Percentiles rank a stretch among this genome's conserved stretches.
Evolutionary conservation across 352 stramenopile genomes (phyloP).

Genomic region (Phytophthora sansomeana): DNA sequence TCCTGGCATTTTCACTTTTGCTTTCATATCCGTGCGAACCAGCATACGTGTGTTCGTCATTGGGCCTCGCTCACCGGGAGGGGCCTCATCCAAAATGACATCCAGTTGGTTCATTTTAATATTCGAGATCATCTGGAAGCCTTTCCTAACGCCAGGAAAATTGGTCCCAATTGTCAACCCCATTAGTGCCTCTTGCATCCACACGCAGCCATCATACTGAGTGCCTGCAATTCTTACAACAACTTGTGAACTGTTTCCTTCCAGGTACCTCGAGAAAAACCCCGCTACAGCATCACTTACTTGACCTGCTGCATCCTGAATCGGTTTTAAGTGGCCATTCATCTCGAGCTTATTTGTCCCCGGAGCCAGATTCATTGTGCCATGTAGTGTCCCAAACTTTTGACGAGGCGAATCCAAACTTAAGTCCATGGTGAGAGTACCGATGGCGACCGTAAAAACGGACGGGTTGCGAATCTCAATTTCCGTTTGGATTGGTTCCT

Average conservation of each 20-base stretch:
- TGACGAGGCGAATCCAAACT: slow-evolving; percentile 42
- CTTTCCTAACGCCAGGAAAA: slow-evolving; percentile 65
- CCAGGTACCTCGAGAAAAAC: slow-evolving; percentile 81
- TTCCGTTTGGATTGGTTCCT: slow-evolving; percentile 63
- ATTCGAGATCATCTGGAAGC: slow-evolving; percentile 70
- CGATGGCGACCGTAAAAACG: slow-evolving; percentile 73
- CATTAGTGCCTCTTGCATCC: slow-evolving; percentile 68
- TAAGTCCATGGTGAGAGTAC: slow-evolving; percentile 64
- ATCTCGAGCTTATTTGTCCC: slow-evolving; percentile 63
- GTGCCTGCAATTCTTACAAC: slow-evolving; percentile 57
- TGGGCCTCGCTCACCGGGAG: slow-evolving; percentile 17
- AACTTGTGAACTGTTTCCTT: slow-evolving; percentile 61
- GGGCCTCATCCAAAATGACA: slow-evolving; percentile 56
- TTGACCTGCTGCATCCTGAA: slow-evolving; percentile 43
- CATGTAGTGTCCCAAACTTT: slow-evolving; percentile 57
- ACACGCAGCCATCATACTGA: slow-evolving; percentile 63
- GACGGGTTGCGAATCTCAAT: slow-evolving; percentile 81
- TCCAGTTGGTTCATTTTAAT: slow-evolving; percentile 79
- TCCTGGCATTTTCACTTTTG: slow-evolving; percentile 74
- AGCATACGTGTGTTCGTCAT: slow-evolving; percentile 76
- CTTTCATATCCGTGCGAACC: slow-evolving; percentile 72
- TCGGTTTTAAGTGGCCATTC: slow-evolving; percentile 56
- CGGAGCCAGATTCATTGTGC: slow-evolving; percentile 62
- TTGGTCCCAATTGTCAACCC: slow-evolving; percentile 67
- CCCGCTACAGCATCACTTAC: slow-evolving; percentile 57